Evolutionary conservation across 2,329 filamentous ascomycete species (phyloP).

Genomic region (Hypoxylon rubiginosum): DNA sequence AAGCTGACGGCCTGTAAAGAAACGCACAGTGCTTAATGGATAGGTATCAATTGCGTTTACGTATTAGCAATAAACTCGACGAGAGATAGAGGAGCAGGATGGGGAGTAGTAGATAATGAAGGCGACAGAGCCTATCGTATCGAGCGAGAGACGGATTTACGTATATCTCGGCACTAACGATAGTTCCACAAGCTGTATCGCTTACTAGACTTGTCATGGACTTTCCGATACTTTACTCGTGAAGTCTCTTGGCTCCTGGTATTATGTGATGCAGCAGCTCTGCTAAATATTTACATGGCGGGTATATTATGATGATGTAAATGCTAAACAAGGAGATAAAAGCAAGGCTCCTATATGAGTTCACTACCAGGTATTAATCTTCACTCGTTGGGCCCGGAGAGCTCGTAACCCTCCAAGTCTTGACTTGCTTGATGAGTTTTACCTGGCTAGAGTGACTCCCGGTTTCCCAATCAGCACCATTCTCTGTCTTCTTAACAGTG

Average conservation of each 20-base stretch:
- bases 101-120: not conserved
- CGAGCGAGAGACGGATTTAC: not conserved
- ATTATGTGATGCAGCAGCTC: not conserved
- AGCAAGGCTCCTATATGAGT: not conserved
- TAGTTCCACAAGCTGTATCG: not conserved
- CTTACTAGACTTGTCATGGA: not conserved
- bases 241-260: not conserved
- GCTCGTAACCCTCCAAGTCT: constrained; percentile 24
- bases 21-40: not conserved
- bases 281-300: not conserved
- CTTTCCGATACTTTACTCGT: not conserved
- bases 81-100: not conserved
- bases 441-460: constrained; percentile 22
- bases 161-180: not conserved
- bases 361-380: not conserved
- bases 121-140: not conserved
- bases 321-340: not conserved
- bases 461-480: constrained; percentile 14
- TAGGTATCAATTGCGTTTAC: not conserved
- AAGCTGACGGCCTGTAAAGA: no score
- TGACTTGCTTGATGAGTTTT: constrained; percentile 27
- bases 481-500: constrained; percentile 6
- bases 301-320: not conserved
- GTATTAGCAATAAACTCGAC: not conserved
- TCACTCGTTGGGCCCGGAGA: constrained; percentile 6